A percentile compares a stretch with the other conserved stretches of the same genome.
Evolutionary conservation across 768 basidiomycete species (phyloP).

Genomic region (Pleurotus cornucopiae): DNA sequence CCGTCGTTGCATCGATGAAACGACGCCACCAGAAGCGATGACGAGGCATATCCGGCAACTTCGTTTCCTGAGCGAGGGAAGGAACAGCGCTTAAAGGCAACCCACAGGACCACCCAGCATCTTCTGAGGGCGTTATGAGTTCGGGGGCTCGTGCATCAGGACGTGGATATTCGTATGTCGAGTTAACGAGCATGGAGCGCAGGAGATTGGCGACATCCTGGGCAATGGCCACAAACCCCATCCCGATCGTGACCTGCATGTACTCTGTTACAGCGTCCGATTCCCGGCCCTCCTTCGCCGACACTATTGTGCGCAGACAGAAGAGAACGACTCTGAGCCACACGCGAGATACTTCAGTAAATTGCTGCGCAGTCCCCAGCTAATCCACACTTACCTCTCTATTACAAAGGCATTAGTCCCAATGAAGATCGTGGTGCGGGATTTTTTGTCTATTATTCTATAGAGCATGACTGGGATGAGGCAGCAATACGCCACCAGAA

Average conservation of each 20-base stretch:
- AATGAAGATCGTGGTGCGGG: conserved; percentile 8
- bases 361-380: not conserved
- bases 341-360: not conserved
- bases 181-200: conserved; percentile 23
- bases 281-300: conserved; percentile 12
- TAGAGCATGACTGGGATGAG: conserved; percentile 12
- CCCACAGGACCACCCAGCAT: conserved; percentile 5
- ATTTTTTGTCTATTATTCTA: conserved; percentile 8
- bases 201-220: conserved; percentile 15
- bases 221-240: conserved; percentile 21
- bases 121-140: conserved; percentile 9
- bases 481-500: conserved; percentile 11
- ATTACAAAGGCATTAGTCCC: conserved; percentile 9
- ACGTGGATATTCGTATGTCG: conserved; percentile 15
- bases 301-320: conserved; percentile 17
- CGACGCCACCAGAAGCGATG: conserved; percentile 26
- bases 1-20: conserved; percentile 15
- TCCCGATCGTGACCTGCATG: conserved; percentile 19
- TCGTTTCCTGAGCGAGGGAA: conserved; percentile 8
- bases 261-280: conserved; percentile 21
- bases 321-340: conserved; percentile 16
- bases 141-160: not conserved
- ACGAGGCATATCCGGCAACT: conserved; percentile 20
- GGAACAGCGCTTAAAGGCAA: conserved; percentile 3
- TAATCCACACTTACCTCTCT: conserved; percentile 13